phyloP scores from a whole-genome alignment of 2,329 filamentous ascomycete genomes.

The Penicillium brevicompactum region DNA sequence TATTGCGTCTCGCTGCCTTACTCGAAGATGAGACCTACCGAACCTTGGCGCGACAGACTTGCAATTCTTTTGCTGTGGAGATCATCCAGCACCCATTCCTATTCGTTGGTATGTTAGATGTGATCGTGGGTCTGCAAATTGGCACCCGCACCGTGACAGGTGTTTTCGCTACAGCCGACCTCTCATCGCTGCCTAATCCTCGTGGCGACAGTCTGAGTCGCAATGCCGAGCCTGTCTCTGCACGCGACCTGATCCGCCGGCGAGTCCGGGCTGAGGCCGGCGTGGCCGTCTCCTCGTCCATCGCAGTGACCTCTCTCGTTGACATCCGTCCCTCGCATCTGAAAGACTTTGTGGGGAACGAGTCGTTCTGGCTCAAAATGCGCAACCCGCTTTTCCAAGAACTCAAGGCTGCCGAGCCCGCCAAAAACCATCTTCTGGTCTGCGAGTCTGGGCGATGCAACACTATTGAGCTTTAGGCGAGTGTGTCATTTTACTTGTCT shows the following conservation, averaged over 20 bases:
- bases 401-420: constrained; percentile 33
- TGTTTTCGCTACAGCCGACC: constrained; percentile 46
- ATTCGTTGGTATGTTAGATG: constrained; percentile 77
- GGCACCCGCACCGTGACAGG: constrained; percentile 66
- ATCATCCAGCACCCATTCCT: constrained; percentile 91
- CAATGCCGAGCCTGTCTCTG: constrained; percentile 26
- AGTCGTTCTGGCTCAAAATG: constrained; percentile 41
- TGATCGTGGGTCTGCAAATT: constrained; percentile 72
- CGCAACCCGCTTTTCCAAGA: constrained; percentile 42
- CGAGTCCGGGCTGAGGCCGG: constrained; percentile 40
- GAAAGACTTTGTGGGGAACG: constrained; percentile 37
- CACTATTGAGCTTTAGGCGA: constrained; percentile 34
- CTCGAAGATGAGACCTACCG: constrained; percentile 68
- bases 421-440: constrained; percentile 42
- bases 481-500: not conserved
- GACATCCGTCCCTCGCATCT: constrained; percentile 38
- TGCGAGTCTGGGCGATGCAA: constrained; percentile 42
- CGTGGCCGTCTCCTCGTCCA: constrained; percentile 33
- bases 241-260: constrained; percentile 32
- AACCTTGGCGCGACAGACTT: constrained; percentile 69
- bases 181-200: constrained; percentile 12
- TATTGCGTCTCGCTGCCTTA: constrained; percentile 76
- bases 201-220: constrained; percentile 19
- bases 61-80: constrained; percentile 86
- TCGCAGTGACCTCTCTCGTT: constrained; percentile 37